Percentiles rank a stretch among this genome's conserved stretches.
Conservation (phyloP, 2,329 filamentous ascomycete genomes). For the Trematosphaeria pertusa region DNA sequence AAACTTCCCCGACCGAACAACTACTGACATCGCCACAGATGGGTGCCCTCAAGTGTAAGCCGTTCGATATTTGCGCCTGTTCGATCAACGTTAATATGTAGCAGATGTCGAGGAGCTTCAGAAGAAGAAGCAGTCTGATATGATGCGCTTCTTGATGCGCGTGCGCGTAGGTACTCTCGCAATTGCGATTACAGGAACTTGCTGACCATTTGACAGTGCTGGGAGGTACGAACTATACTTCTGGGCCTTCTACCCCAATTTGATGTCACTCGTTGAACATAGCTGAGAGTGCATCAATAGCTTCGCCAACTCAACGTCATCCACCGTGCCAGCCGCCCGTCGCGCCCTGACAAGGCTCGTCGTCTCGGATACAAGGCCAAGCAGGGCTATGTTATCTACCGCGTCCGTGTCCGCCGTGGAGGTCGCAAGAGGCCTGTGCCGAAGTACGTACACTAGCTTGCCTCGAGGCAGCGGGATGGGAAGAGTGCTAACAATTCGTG, state of each 20-base stretch:
- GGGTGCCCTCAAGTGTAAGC: conserved; percentile 92
- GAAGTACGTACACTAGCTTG: conserved; percentile 58
- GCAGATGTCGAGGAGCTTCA: conserved; percentile 94
- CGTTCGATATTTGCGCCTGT: conserved; percentile 7
- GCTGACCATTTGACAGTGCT: conserved; percentile 68
- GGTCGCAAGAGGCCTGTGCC: conserved; percentile 95
- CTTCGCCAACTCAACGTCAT: conserved; percentile 99
- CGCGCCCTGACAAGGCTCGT: conserved; percentile 99
- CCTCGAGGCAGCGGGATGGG: background rate
- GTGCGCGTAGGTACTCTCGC: conserved; percentile 60
- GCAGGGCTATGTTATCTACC: conserved; percentile 99
- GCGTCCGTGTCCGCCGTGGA: conserved; percentile 96
- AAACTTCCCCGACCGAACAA: conserved; percentile 6
- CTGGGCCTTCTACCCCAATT: conserved; percentile 40
- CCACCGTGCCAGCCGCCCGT: conserved; percentile 97
- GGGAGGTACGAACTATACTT: conserved; percentile 75
- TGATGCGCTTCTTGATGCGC: conserved; percentile 98
- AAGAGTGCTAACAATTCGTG: conserved; percentile 51
- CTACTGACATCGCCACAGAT: conserved; percentile 64
- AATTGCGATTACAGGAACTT: conserved; percentile 17
- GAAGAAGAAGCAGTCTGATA: conserved; percentile 99
- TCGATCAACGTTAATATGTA: conserved; percentile 49
- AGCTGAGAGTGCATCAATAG: conserved; percentile 99
- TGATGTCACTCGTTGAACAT: conserved; percentile 97
- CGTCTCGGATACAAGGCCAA: conserved; percentile 99